A percentile compares a stretch with the other conserved stretches of the same genome.
Evolutionary conservation across 1,284 basidiomycete species (phyloP).

Genomic region (Malassezia furfur): DNA sequence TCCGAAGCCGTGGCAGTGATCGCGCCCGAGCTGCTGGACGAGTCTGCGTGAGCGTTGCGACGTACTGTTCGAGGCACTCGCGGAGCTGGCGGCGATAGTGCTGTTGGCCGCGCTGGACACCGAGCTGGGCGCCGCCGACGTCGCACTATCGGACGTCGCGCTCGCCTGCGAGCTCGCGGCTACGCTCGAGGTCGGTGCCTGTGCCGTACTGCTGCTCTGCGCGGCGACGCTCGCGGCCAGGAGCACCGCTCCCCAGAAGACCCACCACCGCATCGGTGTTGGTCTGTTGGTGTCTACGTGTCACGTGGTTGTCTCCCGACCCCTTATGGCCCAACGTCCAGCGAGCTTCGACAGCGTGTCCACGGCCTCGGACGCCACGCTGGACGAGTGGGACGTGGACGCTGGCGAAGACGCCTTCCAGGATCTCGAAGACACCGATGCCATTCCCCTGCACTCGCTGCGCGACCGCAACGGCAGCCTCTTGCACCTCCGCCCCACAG

Average conservation of each 20-base stretch:
- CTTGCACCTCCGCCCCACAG: background rate
- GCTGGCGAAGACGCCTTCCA: background rate
- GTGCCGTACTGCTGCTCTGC: background rate
- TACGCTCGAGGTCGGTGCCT: background rate
- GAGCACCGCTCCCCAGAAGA: background rate
- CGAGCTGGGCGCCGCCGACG: background rate
- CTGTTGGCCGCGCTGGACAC: background rate
- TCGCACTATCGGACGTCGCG: background rate
- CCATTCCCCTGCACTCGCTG: background rate
- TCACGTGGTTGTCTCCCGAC: background rate
- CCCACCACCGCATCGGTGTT: background rate
- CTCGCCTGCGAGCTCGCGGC: background rate
- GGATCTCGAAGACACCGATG: background rate
- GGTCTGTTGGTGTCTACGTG: background rate
- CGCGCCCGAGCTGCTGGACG: background rate
- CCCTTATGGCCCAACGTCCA: background rate
- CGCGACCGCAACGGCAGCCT: background rate
- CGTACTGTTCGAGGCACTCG: background rate
- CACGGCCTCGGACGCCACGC: conserved; percentile 12
- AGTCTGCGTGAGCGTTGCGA: background rate
- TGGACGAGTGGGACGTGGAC: background rate
- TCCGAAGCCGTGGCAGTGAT: conserved; percentile 14
- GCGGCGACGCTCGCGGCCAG: background rate
- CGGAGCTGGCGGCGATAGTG: background rate
- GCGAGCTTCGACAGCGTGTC: conserved; percentile 11